Conservation (phyloP, 2,329 filamentous ascomycete genomes). For the Graphium sp. region DNA sequence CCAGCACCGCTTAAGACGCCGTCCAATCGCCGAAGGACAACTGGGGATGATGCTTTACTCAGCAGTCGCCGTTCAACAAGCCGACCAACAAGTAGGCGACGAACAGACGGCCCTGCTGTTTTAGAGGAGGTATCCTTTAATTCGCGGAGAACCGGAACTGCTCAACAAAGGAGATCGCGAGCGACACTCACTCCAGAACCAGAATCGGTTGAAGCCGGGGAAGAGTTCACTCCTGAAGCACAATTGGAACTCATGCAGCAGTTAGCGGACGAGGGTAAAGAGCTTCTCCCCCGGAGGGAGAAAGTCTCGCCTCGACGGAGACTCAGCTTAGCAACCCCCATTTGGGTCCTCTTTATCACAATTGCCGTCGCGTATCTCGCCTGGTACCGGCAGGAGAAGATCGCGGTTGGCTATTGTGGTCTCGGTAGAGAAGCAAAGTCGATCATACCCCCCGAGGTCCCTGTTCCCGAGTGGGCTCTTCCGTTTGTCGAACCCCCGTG, state of each 20-base stretch:
- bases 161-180: too few species aligned
- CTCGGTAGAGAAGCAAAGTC: constrained; percentile 48
- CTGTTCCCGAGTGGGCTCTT: constrained; percentile 55
- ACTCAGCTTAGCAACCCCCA: constrained; percentile 41
- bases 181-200: constrained; percentile 6
- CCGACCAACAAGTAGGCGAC: constrained; percentile 26
- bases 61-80: too few species aligned
- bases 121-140: too few species aligned
- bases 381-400: constrained; percentile 88
- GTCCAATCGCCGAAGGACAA: constrained; percentile 30
- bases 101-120: constrained; percentile 18
- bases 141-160: too few species aligned
- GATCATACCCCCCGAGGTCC: constrained; percentile 28
- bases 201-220: constrained; percentile 45
- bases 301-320: constrained; percentile 19
- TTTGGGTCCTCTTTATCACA: constrained; percentile 55
- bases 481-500: constrained; percentile 62
- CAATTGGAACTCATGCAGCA: constrained; percentile 66
- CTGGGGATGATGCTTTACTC: too few species aligned
- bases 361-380: constrained; percentile 55
- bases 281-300: constrained; percentile 23
- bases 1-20: constrained; percentile 35
- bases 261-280: constrained; percentile 36
- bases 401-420: constrained; percentile 91
- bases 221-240: constrained; percentile 90